Percentiles rank a stretch among this genome's conserved stretches.
phyloP scores from a whole-genome alignment of 106 monocot species.

The Allium fistulosum region DNA sequence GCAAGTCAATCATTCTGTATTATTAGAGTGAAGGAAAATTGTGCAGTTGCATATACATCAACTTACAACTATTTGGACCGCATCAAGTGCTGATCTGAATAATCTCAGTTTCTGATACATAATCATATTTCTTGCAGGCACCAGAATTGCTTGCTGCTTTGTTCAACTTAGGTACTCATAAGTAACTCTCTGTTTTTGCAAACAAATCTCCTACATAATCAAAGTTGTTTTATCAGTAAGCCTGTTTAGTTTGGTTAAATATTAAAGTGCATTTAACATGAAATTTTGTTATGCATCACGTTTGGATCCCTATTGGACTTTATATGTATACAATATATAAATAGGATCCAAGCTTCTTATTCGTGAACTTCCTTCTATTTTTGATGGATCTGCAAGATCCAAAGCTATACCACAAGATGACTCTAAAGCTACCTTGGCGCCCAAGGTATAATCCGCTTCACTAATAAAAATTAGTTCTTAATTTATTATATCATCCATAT shows the following conservation, averaged over 20 bases:
- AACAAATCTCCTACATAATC: background rate
- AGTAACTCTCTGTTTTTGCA: background rate
- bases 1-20: too few species aligned
- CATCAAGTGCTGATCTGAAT: too few species aligned
- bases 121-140: constrained; percentile 39
- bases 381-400: constrained; percentile 80
- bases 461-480: too few species aligned
- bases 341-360: constrained; percentile 74
- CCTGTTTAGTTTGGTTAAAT: too few species aligned
- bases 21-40: too few species aligned
- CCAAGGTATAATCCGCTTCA: constrained; percentile 41
- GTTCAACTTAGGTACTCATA: constrained; percentile 53
- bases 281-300: too few species aligned
- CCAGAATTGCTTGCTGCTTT: constrained; percentile 66
- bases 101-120: background rate
- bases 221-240: background rate
- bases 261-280: too few species aligned
- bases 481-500: too few species aligned
- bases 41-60: too few species aligned
- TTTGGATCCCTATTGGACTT: too few species aligned
- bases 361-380: constrained; percentile 73
- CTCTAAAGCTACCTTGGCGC: constrained; percentile 78
- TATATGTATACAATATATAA: too few species aligned
- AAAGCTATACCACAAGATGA: constrained; percentile 86
- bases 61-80: too few species aligned